Evolutionary conservation across 164 flowering plant genomes (phyloP), one percentile per base, ranked within the genome.

Genomic region (Aristolochia fimbriata): DNA sequence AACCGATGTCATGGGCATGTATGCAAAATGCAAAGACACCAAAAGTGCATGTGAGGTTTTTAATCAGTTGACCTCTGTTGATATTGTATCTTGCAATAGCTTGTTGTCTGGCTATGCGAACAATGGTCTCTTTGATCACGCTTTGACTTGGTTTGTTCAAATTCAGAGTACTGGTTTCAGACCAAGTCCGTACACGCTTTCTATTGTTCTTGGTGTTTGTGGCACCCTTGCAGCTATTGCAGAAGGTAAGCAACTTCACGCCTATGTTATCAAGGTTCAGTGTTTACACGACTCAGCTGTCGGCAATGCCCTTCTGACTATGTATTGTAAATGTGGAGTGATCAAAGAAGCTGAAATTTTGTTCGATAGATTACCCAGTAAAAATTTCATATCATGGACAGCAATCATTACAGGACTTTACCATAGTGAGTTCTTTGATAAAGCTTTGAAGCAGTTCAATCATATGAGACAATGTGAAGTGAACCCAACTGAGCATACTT

Each of bases 11-110:
- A 68, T 86, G 45, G 65, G 52, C 14, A 78, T 86, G 55, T 88
- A 88, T 21, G 59, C 86, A 0, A 78, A 75, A 43, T 76, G 79
- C 53, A 74, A 81, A 1, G 43, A 47, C 31, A 55, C 57, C 19
- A 12, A 55, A 1, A 15, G 24, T 63, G 92, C 92, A 4, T 83
- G 72, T 52, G 67, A 65, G 5, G 78, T 82, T 68, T 88, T 88
- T 56, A 86, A 84, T 55, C 33, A 13, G 22, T 81, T 86, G 88
- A 77, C 81, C 57, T 67, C 71, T 0, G 78, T 78, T 70, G 79
- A 79, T 64, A 80, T 84, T 24, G 86, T 86, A 43, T 82, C 90
- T 15, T 88, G 91, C 84, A 81, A 61, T 45, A 46, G 20, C 23
- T 79, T 81, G 0, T 73, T 83, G 52, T 63, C 51, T 41, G 65